Base-by-base conservation (phyloP, 2,329 filamentous ascomycete species). In the Esteya vermicola region DNA sequence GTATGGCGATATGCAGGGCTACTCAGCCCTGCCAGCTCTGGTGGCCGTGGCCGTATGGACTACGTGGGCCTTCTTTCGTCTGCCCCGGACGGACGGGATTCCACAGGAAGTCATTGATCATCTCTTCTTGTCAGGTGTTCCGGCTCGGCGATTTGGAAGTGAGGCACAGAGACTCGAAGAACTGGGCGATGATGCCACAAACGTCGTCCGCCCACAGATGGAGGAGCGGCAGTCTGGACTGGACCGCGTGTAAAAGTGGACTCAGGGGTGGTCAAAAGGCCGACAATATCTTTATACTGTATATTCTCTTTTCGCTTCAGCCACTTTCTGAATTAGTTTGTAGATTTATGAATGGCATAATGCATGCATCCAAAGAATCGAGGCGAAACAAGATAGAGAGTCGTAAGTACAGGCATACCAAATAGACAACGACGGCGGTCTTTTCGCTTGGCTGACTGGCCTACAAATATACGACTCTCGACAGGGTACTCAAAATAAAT, bases 71-170 rank as follows among this genome's bases (percentile, higher is more conserved):
- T 16, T 42, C 3, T 20, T 48, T 7, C 43, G 48, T 10, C 35
- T 50, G 20, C 48, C 48, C 2, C 42, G 41, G 26, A 50, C 44
- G 8, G 40, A 45, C 12, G 43, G 40, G 22, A 45, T 50, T n/a
- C 45, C 49, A 19, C 47, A 26, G 10, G 42, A 45, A 19, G 45
- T 47, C 3, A 33, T 50, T 13, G 51, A 53, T 36, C 37, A 43
- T 7, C 37, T 52, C 4, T 45, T 45, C 33, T 28, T 44, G 19
- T 39, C 40, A 18, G 27, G 40, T 16, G 45, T 39, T 3, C 30
- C 43, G n/a, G 36, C 45, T 1, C 13, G 39, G 6, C 18, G 23
- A 5, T 48, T 48, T 12, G 36, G 27, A 10, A 10, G 10, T 1
- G 43, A 46, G 32, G 43, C 42, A 3, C 14, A 38, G 12, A 18